Conservation (phyloP, 2,329 filamentous ascomycete species). For the Fusarium nanum region DNA sequence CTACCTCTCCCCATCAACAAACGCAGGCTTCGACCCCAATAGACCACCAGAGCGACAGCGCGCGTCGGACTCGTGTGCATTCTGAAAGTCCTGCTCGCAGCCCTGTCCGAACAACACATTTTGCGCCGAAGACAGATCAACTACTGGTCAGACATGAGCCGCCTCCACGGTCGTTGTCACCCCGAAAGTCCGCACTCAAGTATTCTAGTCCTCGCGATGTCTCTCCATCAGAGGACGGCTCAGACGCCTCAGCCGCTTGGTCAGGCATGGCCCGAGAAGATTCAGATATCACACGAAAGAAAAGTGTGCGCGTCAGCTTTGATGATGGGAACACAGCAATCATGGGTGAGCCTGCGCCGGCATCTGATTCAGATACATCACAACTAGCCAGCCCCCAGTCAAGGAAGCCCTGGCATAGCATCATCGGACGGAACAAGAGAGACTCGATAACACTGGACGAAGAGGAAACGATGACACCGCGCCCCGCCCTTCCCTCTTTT, state of each 20-base stretch:
- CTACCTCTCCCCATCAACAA: slow-evolving; percentile 17
- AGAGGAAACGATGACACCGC: slow-evolving; percentile 77
- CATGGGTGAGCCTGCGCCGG: slow-evolving; percentile 60
- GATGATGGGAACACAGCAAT: slow-evolving; percentile 72
- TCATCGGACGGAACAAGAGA: slow-evolving; percentile 60
- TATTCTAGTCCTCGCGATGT: slow-evolving; percentile 64
- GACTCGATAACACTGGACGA: slow-evolving; percentile 64
- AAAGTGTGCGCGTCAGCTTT: slow-evolving; percentile 80
- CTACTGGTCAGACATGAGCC: slow-evolving; percentile 74
- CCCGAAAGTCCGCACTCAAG: slow-evolving; percentile 82
- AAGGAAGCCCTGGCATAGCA: slow-evolving; percentile 64
- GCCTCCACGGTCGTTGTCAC: slow-evolving; percentile 76
- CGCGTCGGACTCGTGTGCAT: slow-evolving; percentile 52
- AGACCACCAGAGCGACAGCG: slow-evolving; percentile 33
- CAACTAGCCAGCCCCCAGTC: slow-evolving; percentile 52
- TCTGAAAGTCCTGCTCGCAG: slow-evolving; percentile 75
- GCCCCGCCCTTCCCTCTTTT: slow-evolving; percentile 78
- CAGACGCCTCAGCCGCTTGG: slow-evolving; percentile 55
- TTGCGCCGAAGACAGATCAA: slow-evolving; percentile 67
- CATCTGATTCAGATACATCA: slow-evolving; percentile 55
- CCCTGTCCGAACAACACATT: slow-evolving; percentile 74
- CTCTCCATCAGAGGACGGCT: slow-evolving; percentile 63
- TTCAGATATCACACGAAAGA: slow-evolving; percentile 62
- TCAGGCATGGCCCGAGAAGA: slow-evolving; percentile 54
- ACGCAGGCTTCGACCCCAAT: background rate